A percentile compares a stretch with the other conserved stretches of the same genome.
Evolutionary conservation across 441 rosid genomes (phyloP).

Genomic region (Geranium incanum): DNA sequence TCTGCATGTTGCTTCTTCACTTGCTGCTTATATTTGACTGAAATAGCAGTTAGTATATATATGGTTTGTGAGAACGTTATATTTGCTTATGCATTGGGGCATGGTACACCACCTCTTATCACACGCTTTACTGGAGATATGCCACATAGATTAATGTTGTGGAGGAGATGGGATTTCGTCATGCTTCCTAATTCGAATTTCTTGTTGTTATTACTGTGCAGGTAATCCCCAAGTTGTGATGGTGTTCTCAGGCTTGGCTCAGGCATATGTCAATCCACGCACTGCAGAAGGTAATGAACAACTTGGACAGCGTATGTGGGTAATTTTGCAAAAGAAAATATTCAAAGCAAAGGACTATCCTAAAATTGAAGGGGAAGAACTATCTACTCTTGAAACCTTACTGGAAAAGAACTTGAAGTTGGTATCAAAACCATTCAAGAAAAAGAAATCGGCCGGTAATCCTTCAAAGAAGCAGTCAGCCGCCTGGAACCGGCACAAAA

Average conservation of each 20-base stretch:
- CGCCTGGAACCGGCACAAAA: constrained; percentile 59
- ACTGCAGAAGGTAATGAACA: constrained; percentile 75
- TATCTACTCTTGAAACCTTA: constrained; percentile 48
- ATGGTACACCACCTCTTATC: not conserved
- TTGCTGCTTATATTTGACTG: not conserved
- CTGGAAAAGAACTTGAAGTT: constrained; percentile 70
- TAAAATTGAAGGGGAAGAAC: constrained; percentile 42
- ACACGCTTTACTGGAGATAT: not conserved
- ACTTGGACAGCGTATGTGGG: constrained; percentile 85
- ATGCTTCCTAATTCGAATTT: not conserved
- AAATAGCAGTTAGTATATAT: not conserved
- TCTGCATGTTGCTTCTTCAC: constrained; percentile 8
- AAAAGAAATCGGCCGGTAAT: constrained; percentile 50
- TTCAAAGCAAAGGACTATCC: constrained; percentile 77
- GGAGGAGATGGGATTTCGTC: not conserved
- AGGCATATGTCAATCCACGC: constrained; percentile 61
- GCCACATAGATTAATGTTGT: not conserved
- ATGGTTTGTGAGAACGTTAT: not conserved
- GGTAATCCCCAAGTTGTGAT: constrained; percentile 76
- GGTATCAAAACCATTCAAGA: constrained; percentile 86
- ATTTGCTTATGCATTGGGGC: not conserved
- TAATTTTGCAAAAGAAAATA: constrained; percentile 76
- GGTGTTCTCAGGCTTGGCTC: constrained; percentile 67
- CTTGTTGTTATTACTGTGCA: constrained; percentile 22
- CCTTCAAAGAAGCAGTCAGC: constrained; percentile 64